Evolutionary conservation across 352 stramenopile genomes (phyloP), one percentile per base, ranked within the genome.

Genomic region (Phytophthora chlamydospora): DNA sequence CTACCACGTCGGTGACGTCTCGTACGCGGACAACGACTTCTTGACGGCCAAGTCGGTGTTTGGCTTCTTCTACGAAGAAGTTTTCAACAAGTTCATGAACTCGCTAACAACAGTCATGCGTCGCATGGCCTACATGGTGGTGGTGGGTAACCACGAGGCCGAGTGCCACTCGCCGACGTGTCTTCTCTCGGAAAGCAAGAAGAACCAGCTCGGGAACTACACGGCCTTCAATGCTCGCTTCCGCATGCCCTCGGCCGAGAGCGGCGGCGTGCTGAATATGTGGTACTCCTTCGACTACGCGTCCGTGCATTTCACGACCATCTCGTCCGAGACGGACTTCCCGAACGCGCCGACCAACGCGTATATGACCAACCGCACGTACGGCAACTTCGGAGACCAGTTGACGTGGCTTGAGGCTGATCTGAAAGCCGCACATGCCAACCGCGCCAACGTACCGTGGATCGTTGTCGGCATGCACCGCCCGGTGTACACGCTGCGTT

Each of bases 71-170:
- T 81, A 78, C 46, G 73, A 81, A 39, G 65, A 78, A 27, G 48
- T 74, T 10, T 94, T 76, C 50, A 90, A 95, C 58, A 59, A 72
- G 31, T 95, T 75, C 71, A 89, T 95, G 80, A 78, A 84, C 46
- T 66, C 66, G 42, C 52, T 90, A 35, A 64, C 78, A 1, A 59
- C 60, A 10, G 57, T 76, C n/a, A 78, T 84, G 69, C 50, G 55
- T 9, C 55, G 65, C 16, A 56, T 88, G 35, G 73, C 86, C 1
- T 93, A 89, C 64, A 93, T 93, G 81, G 76, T 86, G 14, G 66
- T 79, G n/a, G 71, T 81, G 6, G 86, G 86, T 8, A 95, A 95
- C 29, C 65, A 73, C 43, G 65, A 73, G 33, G 53, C 65, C 7
- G 65, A 73, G 21, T 73, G 65, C 21, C 65, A 81, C 41, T 76